Evolutionary conservation across 2,329 filamentous ascomycete genomes (phyloP), one percentile per base, ranked within the genome.

Genomic region (Conoideocrella luteorostrata): DNA sequence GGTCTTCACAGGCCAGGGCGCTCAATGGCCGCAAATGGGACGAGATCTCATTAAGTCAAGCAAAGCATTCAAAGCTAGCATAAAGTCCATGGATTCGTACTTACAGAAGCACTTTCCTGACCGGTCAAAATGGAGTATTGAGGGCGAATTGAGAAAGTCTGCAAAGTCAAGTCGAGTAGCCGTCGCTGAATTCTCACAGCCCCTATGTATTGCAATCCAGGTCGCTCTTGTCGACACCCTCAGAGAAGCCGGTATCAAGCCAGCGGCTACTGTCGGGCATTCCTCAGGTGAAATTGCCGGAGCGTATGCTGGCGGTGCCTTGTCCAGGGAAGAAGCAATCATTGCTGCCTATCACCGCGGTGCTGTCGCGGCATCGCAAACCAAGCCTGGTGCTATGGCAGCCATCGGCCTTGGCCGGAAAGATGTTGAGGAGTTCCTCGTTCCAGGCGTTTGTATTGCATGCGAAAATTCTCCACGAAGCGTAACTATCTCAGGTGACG

Each of bases 151-250:
- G 32, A 40, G 26, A 39, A 34, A 56, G 66, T 43, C 61, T 5
- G 15, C 2, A 7, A 24, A 30, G 35, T 37, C n/a, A 29, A 40
- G 12, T 45, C 61, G 56, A 2, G 53, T 73, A 0, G 34, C 63
- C 7, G 51, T 62, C n/a, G 64, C 70, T 0, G 60, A 64, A 3
- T 49, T 75, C 20, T 66, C 70, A 0, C 75, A 79, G 48, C 71
- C 76, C 0, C 52, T 76, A 1, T 77, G 70, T 41, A 78, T 75
- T 0, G 74, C 75, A 0, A 33, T 80, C 1, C 77, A 80, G 49
- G 61, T 80, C 2, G 74, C 60, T 0, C 50, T 74, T 3, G 64
- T 63, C 3, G 54, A 70, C 6, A 50, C 68, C 0, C 53, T 69
- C 4, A 47, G 55, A 1, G 56, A 49, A 1, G 61, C 56, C 48